Percentiles rank a stretch among this genome's conserved stretches.
These are phyloP conservation scores for Sporothrix luriei DNA, from an alignment of 2,329 filamentous ascomycete species.

Conservation along the genomic window DNA sequence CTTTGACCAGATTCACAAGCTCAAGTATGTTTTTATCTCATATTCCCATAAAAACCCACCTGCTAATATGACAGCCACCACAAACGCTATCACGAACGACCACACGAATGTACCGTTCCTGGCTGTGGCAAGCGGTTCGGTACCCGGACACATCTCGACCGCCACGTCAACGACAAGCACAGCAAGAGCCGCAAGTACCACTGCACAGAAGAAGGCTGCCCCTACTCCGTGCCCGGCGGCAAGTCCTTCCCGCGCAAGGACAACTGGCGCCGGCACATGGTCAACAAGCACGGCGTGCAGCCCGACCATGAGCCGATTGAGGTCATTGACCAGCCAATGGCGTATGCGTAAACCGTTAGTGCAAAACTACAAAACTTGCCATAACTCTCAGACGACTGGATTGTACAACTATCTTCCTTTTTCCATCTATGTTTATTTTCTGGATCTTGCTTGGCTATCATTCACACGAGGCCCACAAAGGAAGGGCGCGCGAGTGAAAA, in stretches of 20 bases:
- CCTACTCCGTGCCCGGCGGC: slow-evolving; percentile 59
- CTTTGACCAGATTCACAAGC: slow-evolving; percentile 62
- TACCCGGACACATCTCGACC: slow-evolving; percentile 63
- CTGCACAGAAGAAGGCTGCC: slow-evolving; percentile 57
- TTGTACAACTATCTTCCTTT: background rate
- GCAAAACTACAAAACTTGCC: background rate
- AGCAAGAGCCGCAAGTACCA: slow-evolving; percentile 63
- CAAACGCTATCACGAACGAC: slow-evolving; percentile 62
- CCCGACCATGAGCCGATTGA: slow-evolving; percentile 50
- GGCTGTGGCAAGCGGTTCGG: slow-evolving; percentile 61
- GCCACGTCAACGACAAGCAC: slow-evolving; percentile 65
- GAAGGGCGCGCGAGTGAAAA: background rate
- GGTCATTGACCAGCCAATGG: slow-evolving; percentile 47
- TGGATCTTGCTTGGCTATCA: background rate
- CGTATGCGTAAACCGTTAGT: slow-evolving; percentile 32
- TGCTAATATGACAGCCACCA: slow-evolving; percentile 52
- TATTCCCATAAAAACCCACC: too few relatives aligned
- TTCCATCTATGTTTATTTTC: background rate
- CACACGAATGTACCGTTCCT: slow-evolving; percentile 49
- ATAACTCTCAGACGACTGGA: background rate
- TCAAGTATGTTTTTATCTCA: slow-evolving; percentile 52
- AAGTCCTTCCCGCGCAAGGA: slow-evolving; percentile 64
- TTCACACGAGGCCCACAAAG: background rate
- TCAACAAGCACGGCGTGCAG: slow-evolving; percentile 55
- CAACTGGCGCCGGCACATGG: slow-evolving; percentile 65